Percentiles rank a stretch among this genome's conserved stretches.
phyloP scores from a whole-genome alignment of 352 stramenopile genomes.

The Phytophthora citricola region DNA sequence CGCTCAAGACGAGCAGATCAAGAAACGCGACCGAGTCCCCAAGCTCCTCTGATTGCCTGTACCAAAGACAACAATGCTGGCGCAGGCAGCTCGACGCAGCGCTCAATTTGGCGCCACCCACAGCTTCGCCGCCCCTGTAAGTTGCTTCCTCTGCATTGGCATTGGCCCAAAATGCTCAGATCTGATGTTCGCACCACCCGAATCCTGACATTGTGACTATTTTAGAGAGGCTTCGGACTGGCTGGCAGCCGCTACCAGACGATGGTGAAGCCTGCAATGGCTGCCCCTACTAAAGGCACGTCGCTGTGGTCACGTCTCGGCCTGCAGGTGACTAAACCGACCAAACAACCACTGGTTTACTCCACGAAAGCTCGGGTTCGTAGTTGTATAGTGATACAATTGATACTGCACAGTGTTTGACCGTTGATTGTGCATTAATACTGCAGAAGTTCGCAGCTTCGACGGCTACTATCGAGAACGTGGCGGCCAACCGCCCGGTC shows the following conservation, averaged over 20 bases:
- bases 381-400: conserved; percentile 14
- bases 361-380: conserved; percentile 77
- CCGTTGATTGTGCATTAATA: conserved; percentile 17
- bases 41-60: conserved; percentile 7
- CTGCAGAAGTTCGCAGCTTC: conserved; percentile 57
- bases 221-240: conserved; percentile 34
- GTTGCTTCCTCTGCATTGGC: conserved; percentile 3
- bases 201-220: conserved; percentile 23
- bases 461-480: conserved; percentile 80
- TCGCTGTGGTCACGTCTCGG: conserved; percentile 51
- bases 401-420: conserved; percentile 7
- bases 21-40: conserved; percentile 25
- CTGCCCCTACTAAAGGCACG: conserved; percentile 34
- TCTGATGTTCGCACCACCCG: conserved; percentile 9
- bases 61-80: conserved; percentile 41
- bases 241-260: conserved; percentile 66
- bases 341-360: conserved; percentile 62
- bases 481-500: conserved; percentile 83
- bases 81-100: conserved; percentile 46
- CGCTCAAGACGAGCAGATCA: conserved; percentile 11
- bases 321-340: conserved; percentile 28
- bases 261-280: conserved; percentile 49
- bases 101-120: conserved; percentile 21
- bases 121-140: conserved; percentile 29
- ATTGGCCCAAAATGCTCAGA: neutral